phyloP scores from a whole-genome alignment of 2,329 filamentous ascomycete species.

The Coleophoma crateriformis region DNA sequence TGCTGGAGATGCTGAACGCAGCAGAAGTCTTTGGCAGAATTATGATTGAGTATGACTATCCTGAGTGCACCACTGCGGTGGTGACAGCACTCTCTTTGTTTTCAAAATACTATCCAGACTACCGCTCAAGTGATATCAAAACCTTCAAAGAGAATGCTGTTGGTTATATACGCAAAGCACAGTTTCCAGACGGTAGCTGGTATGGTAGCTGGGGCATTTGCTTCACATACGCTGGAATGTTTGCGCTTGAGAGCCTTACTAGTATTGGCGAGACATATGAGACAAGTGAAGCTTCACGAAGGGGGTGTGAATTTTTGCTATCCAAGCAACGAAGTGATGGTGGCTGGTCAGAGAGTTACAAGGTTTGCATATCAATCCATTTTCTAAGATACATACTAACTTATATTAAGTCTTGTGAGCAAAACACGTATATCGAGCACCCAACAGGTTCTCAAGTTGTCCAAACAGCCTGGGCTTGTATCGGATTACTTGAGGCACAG shows the following conservation, averaged over 20 bases:
- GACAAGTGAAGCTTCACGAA: constrained; percentile 64
- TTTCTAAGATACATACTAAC: constrained; percentile 11
- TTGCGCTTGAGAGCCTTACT: constrained; percentile 81
- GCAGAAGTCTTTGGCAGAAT: constrained; percentile 95
- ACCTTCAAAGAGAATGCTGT: constrained; percentile 69
- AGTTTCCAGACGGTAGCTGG: constrained; percentile 84
- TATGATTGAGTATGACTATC: constrained; percentile 98
- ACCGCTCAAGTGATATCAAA: constrained; percentile 71
- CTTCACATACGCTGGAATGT: constrained; percentile 96
- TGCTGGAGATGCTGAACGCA: constrained; percentile 82
- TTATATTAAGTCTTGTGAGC: constrained; percentile 62
- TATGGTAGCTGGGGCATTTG: constrained; percentile 98
- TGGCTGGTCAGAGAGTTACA: constrained; percentile 95
- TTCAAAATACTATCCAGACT: constrained; percentile 72
- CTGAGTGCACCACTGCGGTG: constrained; percentile 93
- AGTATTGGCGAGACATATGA: constrained; percentile 76
- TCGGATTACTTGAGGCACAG: constrained; percentile 74
- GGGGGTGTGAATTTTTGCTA: constrained; percentile 81
- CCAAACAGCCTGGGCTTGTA: constrained; percentile 87
- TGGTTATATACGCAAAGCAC: constrained; percentile 74
- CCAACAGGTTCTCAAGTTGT: constrained; percentile 77
- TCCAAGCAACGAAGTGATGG: constrained; percentile 82
- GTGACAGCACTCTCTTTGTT: constrained; percentile 85
- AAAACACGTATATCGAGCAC: constrained; percentile 69
- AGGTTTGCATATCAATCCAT: constrained; percentile 33